Evolutionary conservation across 306 rosid genomes (phyloP), one percentile per base, ranked within the genome.

Genomic region (Sicyos baderoa): DNA sequence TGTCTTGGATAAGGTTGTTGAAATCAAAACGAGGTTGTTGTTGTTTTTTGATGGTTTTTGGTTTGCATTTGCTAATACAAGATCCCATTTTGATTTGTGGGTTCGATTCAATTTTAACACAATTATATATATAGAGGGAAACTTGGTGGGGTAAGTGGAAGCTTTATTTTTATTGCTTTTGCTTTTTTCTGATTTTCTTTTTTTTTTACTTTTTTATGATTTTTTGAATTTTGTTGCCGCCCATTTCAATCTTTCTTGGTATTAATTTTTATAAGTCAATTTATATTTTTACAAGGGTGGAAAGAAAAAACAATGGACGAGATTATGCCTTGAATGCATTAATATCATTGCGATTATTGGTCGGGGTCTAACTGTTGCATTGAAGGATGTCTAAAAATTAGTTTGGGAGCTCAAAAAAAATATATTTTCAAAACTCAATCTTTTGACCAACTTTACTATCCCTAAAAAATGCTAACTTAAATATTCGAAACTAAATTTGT

Each of bases 11-110:
- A 32, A 32, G 14, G 40, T 70, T 53, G 48, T 22, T 7, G 49
- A 42, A 7, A 66, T 66, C 62, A 0, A 51, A 18, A 51, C 14
- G 44, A 23, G 64, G 53, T 25, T 55, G 40, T 23, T 15, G 42
- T 2, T 2, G 40, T 21, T 19, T 5, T 40, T 40, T 66, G 32
- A 63, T 10, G 11, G 62, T 79, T 52, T 72, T 75, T 82, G 91
- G 93, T 59, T 23, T 81, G 87, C 90, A 90, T 86, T 90, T 93
- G 86, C 99, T 90, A 47, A 93, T 82, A 90, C 99, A 93, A 69
- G 86, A 86, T 65, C 96, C 97, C 99, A 93, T 90, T 70, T 56
- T 67, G 73, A 56, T 25, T 32, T 68, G 2, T 29, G 53, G 58
- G 29, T 13, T 14, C 2, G 13, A 29, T 40, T 7, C 45, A 42